These are phyloP conservation scores for Apiospora hydei DNA, from an alignment of 2,329 filamentous ascomycete species.

Conservation along the genomic window DNA sequence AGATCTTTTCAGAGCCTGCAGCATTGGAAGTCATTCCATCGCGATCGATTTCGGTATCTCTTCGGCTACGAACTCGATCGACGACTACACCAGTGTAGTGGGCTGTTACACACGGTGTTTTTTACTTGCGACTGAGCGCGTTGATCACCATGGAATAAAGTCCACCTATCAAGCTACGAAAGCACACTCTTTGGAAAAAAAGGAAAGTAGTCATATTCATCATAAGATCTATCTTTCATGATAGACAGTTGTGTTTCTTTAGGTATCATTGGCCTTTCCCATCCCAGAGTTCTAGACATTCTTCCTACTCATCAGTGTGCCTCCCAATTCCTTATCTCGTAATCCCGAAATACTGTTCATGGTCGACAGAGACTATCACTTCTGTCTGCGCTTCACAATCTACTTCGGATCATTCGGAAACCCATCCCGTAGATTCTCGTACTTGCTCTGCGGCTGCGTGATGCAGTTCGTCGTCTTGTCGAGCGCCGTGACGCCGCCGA, in stretches of 20 bases:
- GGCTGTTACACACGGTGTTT: too few relatives aligned
- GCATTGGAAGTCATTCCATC: too few relatives aligned
- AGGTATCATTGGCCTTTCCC: neutral
- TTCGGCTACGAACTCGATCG: neutral
- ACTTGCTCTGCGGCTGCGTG: constrained; percentile 70
- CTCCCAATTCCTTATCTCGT: neutral
- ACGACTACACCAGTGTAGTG: neutral
- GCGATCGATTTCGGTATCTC: neutral
- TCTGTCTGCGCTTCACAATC: neutral
- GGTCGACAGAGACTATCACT: neutral
- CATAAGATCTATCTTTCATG: neutral
- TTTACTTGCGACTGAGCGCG: too few relatives aligned
- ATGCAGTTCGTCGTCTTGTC: constrained; percentile 66
- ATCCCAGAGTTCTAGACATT: too few relatives aligned
- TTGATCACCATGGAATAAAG: neutral
- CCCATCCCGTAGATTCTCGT: constrained; percentile 71
- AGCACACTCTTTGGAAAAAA: neutral
- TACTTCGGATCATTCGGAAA: constrained; percentile 49
- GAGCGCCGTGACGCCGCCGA: constrained; percentile 62
- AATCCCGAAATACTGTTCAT: too few relatives aligned
- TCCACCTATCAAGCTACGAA: neutral
- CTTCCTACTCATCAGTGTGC: neutral
- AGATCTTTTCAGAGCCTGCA: too few relatives aligned
- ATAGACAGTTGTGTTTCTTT: neutral
- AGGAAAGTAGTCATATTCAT: neutral